These are phyloP conservation scores for Vigna nakashimae DNA, from an alignment of 306 rosid species.

Conservation along the genomic window DNA sequence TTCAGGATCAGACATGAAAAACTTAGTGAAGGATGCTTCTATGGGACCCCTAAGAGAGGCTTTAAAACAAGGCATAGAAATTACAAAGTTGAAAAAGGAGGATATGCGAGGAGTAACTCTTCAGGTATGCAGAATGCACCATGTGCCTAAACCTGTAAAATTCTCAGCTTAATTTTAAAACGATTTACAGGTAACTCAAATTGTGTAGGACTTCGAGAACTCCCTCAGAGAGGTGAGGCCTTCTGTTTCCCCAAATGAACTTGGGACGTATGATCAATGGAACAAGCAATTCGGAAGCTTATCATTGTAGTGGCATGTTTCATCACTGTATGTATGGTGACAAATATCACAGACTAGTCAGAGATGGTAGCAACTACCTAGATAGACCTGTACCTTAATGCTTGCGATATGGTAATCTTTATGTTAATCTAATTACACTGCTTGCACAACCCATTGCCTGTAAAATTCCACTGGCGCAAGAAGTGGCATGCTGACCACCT, in stretches of 20 bases:
- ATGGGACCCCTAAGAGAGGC: slow-evolving; percentile 98
- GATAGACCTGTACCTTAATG: slow-evolving; percentile 9
- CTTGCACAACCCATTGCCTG: neutral
- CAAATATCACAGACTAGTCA: neutral
- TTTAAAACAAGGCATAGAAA: slow-evolving; percentile 72
- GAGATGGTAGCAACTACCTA: neutral
- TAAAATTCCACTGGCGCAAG: slow-evolving; percentile 31
- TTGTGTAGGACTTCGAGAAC: slow-evolving; percentile 70
- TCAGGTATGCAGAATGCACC: slow-evolving; percentile 56
- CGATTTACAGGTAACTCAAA: neutral
- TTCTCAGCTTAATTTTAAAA: slow-evolving; percentile 24
- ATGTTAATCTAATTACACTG: neutral
- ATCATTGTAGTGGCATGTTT: slow-evolving; percentile 45
- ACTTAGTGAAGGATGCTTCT: slow-evolving; percentile 91
- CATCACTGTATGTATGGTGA: neutral
- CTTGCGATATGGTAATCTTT: neutral
- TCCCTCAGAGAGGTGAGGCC: slow-evolving; percentile 87
- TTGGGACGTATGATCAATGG: slow-evolving; percentile 75
- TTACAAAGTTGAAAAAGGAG: slow-evolving; percentile 70
- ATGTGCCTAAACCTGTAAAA: neutral
- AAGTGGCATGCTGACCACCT: slow-evolving; percentile 20
- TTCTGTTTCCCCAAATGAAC: slow-evolving; percentile 80
- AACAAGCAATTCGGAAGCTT: slow-evolving; percentile 88
- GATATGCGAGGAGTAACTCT: slow-evolving; percentile 68
- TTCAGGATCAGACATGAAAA: slow-evolving; percentile 97